phyloP scores from a whole-genome alignment of 805 yeast genomes.

The Middelhovenomyces tepae region DNA sequence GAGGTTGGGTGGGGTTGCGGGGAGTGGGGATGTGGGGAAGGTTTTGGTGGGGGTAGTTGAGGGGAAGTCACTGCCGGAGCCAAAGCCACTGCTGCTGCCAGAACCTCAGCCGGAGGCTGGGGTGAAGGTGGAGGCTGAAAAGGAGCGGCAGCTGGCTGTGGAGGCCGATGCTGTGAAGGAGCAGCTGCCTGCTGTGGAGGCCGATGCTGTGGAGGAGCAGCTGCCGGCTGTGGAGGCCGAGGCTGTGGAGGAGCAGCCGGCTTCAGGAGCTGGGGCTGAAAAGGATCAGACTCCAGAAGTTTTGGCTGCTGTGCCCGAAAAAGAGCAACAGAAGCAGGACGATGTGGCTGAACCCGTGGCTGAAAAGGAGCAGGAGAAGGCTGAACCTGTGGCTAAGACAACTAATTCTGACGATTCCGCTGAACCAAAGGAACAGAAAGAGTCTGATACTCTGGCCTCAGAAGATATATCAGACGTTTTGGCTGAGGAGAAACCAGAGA shows the following conservation, averaged over 20 bases:
- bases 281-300: slow-evolving; percentile 2
- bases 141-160: slow-evolving; percentile 1
- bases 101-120: slow-evolving; percentile 2
- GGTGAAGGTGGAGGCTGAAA: slow-evolving; percentile 10
- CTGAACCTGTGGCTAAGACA: background rate
- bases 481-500: slow-evolving; percentile 8
- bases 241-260: slow-evolving; percentile 7
- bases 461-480: slow-evolving; percentile 9
- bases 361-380: slow-evolving; percentile 5
- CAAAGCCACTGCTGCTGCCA: slow-evolving; percentile 18
- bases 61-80: slow-evolving; percentile 14
- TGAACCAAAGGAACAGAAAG: slow-evolving; percentile 12
- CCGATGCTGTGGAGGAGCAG: slow-evolving; percentile 7
- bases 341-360: slow-evolving; percentile 9
- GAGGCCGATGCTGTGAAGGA: slow-evolving; percentile 6
- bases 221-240: background rate
- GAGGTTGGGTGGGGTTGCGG: slow-evolving; percentile 45
- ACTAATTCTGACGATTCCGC: slow-evolving; percentile 14
- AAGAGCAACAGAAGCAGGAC: slow-evolving; percentile 4
- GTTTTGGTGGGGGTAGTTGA: slow-evolving; percentile 9
- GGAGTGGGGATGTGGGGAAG: slow-evolving; percentile 29
- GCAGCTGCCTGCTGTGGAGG: slow-evolving; percentile 8
- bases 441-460: slow-evolving; percentile 15
- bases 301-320: slow-evolving; percentile 4
- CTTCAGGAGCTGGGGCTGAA: slow-evolving; percentile 10